phyloP scores from a whole-genome alignment of 495 filamentous ascomycete genomes.

The Pyronema domesticum region DNA sequence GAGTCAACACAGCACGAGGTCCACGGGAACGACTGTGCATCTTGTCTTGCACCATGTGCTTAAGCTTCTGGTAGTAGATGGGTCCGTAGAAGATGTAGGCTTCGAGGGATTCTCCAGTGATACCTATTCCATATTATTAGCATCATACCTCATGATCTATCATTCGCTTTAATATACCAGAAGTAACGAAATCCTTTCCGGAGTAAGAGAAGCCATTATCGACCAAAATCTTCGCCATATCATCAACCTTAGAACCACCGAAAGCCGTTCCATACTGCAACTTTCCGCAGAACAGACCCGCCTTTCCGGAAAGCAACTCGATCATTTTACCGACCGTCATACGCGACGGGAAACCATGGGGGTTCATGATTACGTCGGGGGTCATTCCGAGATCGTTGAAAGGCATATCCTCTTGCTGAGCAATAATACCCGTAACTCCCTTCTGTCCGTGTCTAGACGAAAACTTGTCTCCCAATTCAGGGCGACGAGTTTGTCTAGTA shows the following conservation, averaged over 20 bases:
- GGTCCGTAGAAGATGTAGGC: conserved; percentile 97
- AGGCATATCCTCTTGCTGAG: conserved; percentile 89
- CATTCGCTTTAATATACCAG: conserved; percentile 30
- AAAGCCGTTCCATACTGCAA: conserved; percentile 89
- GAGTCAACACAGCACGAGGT: conserved; percentile 65
- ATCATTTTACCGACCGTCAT: conserved; percentile 99
- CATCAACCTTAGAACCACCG: conserved; percentile 74
- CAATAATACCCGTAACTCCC: conserved; percentile 91
- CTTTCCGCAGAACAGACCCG: conserved; percentile 63
- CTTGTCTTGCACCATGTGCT: conserved; percentile 99
- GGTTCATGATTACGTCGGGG: conserved; percentile 99
- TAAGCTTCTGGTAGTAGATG: conserved; percentile 98
- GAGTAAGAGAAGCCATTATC: conserved; percentile 84
- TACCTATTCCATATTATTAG: conserved; percentile 24
- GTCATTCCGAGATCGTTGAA: conserved; percentile 80
- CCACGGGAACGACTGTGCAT: conserved; percentile 92
- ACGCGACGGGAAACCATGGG: conserved; percentile 95
- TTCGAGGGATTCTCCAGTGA: conserved; percentile 81
- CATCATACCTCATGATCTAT: not conserved
- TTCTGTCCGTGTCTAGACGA: conserved; percentile 98
- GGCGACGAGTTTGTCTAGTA: conserved; percentile 78
- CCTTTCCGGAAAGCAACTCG: conserved; percentile 87
- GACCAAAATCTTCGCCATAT: conserved; percentile 71
- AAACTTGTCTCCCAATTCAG: conserved; percentile 95
- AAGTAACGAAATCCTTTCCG: conserved; percentile 90